phyloP scores from a whole-genome alignment of 495 filamentous ascomycete genomes.

The Aspergillus panamensis region DNA sequence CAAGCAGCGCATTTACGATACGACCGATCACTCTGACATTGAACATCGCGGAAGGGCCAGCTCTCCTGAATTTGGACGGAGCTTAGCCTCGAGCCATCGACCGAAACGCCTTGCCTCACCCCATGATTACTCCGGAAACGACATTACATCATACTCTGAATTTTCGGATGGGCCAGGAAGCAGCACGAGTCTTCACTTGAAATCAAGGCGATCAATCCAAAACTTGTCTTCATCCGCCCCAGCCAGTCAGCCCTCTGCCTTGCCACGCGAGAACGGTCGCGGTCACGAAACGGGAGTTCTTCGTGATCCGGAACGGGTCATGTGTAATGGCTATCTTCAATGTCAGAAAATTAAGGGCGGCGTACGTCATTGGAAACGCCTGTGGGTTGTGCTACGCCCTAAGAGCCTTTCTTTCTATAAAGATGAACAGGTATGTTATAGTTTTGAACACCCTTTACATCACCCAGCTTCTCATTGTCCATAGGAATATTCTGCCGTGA shows the following conservation, averaged over 20 bases:
- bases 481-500: conserved; percentile 77
- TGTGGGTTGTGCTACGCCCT: conserved; percentile 89
- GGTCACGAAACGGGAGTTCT: conserved; percentile 51
- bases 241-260: conserved; percentile 26
- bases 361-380: conserved; percentile 89
- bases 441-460: not conserved
- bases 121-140: conserved; percentile 83
- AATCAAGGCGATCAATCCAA: conserved; percentile 34
- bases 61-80: conserved; percentile 43
- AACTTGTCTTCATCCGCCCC: conserved; percentile 31
- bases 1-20: conserved; percentile 41
- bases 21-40: conserved; percentile 44
- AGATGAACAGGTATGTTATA: conserved; percentile 59
- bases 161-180: conserved; percentile 65
- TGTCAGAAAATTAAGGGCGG: conserved; percentile 81
- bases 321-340: conserved; percentile 90
- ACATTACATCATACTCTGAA: conserved; percentile 84
- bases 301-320: conserved; percentile 67
- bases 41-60: conserved; percentile 37
- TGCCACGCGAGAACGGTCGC: conserved; percentile 55
- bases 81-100: conserved; percentile 27
- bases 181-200: conserved; percentile 25
- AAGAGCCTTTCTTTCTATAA: conserved; percentile 90
- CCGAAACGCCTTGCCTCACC: conserved; percentile 46
- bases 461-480: not conserved